These are phyloP conservation scores for Neopestalotiopsis sp. DNA, from an alignment of 2,329 filamentous ascomycete species.

Conservation along the genomic window DNA sequence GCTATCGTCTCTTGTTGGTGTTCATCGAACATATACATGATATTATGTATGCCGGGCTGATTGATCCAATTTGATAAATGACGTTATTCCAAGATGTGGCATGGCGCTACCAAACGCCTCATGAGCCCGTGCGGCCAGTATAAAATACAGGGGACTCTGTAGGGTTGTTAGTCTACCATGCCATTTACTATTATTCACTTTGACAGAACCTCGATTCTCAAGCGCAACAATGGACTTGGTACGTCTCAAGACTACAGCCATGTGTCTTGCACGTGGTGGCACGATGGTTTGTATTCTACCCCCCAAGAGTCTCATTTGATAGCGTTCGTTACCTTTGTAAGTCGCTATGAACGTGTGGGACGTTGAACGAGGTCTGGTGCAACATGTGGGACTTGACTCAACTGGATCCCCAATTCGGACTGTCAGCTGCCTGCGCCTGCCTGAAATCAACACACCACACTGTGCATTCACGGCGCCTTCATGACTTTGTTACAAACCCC, in stretches of 20 bases:
- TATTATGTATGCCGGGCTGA: too few relatives aligned
- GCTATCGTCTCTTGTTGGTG: neutral
- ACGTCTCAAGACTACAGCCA: neutral
- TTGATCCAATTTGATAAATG: too few relatives aligned
- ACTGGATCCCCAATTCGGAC: neutral
- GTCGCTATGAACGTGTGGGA: neutral
- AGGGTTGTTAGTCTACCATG: too few relatives aligned
- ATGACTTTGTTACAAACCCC: neutral
- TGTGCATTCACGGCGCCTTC: neutral
- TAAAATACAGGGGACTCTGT: too few relatives aligned
- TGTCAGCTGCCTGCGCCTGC: slow-evolving; percentile 12
- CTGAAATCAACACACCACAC: neutral
- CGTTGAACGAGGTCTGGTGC: neutral
- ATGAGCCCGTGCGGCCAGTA: too few relatives aligned
- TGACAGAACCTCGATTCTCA: too few relatives aligned
- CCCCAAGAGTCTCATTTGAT: neutral
- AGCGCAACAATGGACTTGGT: neutral
- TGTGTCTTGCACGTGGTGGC: neutral
- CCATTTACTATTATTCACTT: too few relatives aligned
- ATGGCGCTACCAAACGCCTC: too few relatives aligned
- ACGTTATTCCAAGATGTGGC: too few relatives aligned
- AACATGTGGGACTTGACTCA: neutral
- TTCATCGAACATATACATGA: neutral
- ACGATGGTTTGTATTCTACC: too few relatives aligned
- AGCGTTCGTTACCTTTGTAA: neutral